These are phyloP conservation scores for Lagerstroemia fauriei DNA, from an alignment of 441 rosid species.

Conservation along the genomic window DNA sequence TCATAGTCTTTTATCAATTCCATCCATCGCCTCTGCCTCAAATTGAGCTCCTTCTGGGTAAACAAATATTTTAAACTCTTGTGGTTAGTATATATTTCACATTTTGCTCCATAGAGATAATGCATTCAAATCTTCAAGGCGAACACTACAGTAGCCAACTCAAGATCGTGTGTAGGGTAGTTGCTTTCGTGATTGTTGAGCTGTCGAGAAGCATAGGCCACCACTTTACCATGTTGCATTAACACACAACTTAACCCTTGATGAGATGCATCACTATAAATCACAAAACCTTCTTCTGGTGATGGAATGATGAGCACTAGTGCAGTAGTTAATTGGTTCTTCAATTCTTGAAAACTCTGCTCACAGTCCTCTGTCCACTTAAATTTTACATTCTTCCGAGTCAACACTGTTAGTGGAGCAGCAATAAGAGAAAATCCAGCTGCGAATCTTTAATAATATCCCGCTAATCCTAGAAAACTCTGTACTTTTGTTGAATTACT, in stretches of 20 bases:
- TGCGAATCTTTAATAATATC: too few relatives aligned
- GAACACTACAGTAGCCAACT: background rate
- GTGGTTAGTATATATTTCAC: background rate
- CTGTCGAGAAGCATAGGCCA: background rate
- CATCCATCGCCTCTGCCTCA: background rate
- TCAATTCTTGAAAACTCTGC: background rate
- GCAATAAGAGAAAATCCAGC: background rate
- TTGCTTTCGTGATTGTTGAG: background rate
- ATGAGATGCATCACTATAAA: background rate
- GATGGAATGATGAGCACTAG: background rate
- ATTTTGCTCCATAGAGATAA: background rate
- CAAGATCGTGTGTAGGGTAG: background rate
- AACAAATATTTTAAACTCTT: constrained; percentile 1
- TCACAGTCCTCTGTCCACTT: background rate
- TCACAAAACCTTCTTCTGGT: background rate
- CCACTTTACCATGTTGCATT: background rate
- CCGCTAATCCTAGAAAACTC: background rate
- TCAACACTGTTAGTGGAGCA: background rate
- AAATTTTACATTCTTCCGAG: background rate
- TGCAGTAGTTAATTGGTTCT: background rate
- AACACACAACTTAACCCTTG: background rate
- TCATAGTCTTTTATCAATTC: background rate
- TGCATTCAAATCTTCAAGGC: background rate
- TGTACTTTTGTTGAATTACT: background rate
- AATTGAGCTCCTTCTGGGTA: background rate